A percentile compares a stretch with the other conserved stretches of the same genome.
These are phyloP conservation scores for Kwoniella sp. DNA, from an alignment of 768 basidiomycete species.

Conservation along the genomic window DNA sequence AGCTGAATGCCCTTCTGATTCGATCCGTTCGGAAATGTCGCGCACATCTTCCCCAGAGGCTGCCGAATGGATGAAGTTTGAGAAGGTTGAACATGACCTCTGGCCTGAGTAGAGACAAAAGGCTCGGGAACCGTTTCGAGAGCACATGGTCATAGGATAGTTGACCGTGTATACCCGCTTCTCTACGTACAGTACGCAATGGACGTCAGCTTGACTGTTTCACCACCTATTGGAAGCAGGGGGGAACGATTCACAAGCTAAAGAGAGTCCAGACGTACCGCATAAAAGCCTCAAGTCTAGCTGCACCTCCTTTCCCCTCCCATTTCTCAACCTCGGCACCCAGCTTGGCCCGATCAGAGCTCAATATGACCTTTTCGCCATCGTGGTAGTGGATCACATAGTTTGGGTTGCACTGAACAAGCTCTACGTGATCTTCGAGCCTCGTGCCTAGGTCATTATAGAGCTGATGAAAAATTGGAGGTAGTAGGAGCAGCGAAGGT, in stretches of 20 bases:
- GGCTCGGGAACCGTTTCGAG: conserved; percentile 55
- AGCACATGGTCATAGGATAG: conserved; percentile 57
- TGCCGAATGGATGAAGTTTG: conserved; percentile 54
- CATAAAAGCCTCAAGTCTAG: conserved; percentile 52
- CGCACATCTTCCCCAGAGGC: conserved; percentile 49
- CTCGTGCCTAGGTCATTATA: conserved; percentile 57
- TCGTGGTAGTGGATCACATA: conserved; percentile 58
- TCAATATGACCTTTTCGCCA: conserved; percentile 56
- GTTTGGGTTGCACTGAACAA: conserved; percentile 59
- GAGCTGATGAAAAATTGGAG: conserved; percentile 56
- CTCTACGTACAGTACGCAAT: conserved; percentile 23
- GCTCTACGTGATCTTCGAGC: conserved; percentile 55
- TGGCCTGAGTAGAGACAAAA: conserved; percentile 55
- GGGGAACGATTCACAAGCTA: too few species aligned
- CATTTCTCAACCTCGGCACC: conserved; percentile 56
- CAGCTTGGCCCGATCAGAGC: conserved; percentile 55
- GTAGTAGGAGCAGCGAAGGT: conserved; percentile 56
- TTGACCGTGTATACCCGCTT: conserved; percentile 54
- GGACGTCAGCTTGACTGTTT: background rate
- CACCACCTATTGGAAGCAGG: background rate
- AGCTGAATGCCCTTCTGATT: conserved; percentile 57
- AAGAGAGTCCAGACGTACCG: too few species aligned
- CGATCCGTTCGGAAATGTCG: conserved; percentile 55
- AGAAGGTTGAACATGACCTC: conserved; percentile 53
- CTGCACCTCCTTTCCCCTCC: conserved; percentile 57